Evolutionary conservation across 2,329 filamentous ascomycete species (phyloP), one percentile per base, ranked within the genome.

Genomic region (Neocatenulostroma microsporum): DNA sequence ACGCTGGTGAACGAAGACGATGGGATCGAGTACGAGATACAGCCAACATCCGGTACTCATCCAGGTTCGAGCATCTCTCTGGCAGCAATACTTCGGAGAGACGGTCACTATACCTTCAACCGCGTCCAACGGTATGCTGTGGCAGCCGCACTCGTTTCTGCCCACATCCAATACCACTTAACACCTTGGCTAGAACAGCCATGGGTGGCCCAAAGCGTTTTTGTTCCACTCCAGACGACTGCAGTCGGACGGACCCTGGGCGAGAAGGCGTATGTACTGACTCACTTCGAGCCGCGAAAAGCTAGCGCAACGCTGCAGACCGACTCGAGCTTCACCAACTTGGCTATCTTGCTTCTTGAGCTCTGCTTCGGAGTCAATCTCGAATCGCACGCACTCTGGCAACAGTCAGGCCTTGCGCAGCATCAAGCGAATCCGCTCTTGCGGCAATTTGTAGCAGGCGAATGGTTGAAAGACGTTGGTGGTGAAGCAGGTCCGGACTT

Each of bases 61-160:
- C n/a, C 25, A 11, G 11, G 12, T 14, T 13, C 28, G 9, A 14
- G 28, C 28, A 12, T 17, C n/a, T 17, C 38, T 10, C 33, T 44
- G 6, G 32, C 37, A n/a, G 35, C 41, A 3, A 9, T 41, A 11
- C 26, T 45, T 10, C 19, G 35, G 2, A 30, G 25, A 2, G 34
- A 33, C 3, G 41, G 21, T 8, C 34, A 44, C 5, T 12, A 33
- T 3, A 32, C 28, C 3, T 18, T 54, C 14, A 49, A 36, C 8
- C 40, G 53, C 5, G 41, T 48, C 2, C 42, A 55, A 26, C 41
- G 53, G 10, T 56, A 52, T 38, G 44, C 11, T 3, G 34, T 56
- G 11, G 53, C 53, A 11, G 30, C 48, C 3, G 47, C 44, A 2
- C 23, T 56, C 12, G 47, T 51, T 2, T 51, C 47, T 4, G 53